Base-by-base conservation (phyloP, 2,329 filamentous ascomycete genomes). In the Diaporthe amygdali region DNA sequence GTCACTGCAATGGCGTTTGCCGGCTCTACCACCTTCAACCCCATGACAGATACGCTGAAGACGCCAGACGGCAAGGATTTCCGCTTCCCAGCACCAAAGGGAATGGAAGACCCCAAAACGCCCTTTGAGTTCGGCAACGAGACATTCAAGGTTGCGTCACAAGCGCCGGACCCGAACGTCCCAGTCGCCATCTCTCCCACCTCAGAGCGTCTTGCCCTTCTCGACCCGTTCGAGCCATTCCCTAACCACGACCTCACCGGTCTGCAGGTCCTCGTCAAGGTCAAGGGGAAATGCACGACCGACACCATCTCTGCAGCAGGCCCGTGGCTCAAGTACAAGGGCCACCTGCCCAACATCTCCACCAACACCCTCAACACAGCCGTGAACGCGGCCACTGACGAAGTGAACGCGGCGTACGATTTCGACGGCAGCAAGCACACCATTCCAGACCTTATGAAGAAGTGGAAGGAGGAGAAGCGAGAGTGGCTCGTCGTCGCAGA, bases 301-400 rank as follows among this genome's bases (percentile, higher is more conserved):
- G 96, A 99, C 84, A 98, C 96, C 77, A 99, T 99, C 83, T 98
- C 95, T 46, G 96, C 96, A 41, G 96, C 96, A 1, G 96, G 96
- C 7, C 96, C 96, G 20, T 98, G 96, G 96, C 90, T 99, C 76
- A 98, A 98, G 84, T 99, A 98, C 90, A 98, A 98, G 88, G 96
- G 96, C 74, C 96, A 99, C 83, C 90, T 99, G 74, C 94, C 96
- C 81, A 99, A 99, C 87, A 99, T 99, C 82, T 93, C 92, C 76
- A 94, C 94, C 80, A 99, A 99, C 89, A 99, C 96, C 2, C 90
- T 99, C 75, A 98, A 98, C 84, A 96, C 95, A 68, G 96, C 96
- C 72, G 88, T 95, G 80, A 98, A 98, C 82, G 95, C 93, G 52
- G 94, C 94, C 74, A 99, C 96, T 0, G 93, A 92, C 76, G 95